phyloP scores from a whole-genome alignment of 148 eudicot genomes.

The Rhododendron ovatum region DNA sequence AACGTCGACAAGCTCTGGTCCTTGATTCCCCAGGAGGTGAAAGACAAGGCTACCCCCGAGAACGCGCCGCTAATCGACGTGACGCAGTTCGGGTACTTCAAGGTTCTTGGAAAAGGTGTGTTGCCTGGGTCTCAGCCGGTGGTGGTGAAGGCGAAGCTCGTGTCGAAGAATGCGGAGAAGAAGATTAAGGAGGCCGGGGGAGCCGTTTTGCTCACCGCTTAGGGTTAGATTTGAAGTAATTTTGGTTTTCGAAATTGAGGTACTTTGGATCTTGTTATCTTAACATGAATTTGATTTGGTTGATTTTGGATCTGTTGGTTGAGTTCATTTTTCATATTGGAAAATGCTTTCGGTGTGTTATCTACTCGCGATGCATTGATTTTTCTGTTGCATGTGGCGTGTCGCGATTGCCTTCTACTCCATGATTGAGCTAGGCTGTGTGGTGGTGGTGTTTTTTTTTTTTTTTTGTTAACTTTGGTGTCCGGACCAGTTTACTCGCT shows the following conservation, averaged over 20 bases:
- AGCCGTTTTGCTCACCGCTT: constrained; percentile 49
- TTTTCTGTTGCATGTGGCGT: not conserved
- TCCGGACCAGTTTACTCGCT: no score
- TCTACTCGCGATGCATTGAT: not conserved
- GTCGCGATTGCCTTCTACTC: not conserved
- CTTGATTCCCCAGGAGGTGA: constrained; percentile 19
- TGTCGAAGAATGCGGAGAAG: constrained; percentile 41
- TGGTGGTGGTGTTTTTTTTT: not conserved
- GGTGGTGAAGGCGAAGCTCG: constrained; percentile 31
- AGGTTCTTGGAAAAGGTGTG: constrained; percentile 30
- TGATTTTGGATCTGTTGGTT: no score
- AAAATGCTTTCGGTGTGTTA: not conserved
- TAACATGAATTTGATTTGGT: not conserved
- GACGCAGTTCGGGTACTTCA: constrained; percentile 32
- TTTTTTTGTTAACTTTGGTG: not conserved
- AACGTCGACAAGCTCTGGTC: constrained; percentile 39
- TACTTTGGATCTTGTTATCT: not conserved
- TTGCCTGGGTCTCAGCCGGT: constrained; percentile 12
- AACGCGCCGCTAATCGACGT: constrained; percentile 28
- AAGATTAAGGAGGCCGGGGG: constrained; percentile 54
- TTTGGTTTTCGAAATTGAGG: not conserved
- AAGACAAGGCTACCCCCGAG: constrained; percentile 16
- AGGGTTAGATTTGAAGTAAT: not conserved
- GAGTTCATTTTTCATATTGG: not conserved
- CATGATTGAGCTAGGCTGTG: not conserved